These are phyloP conservation scores for Lavandula angustifolia DNA, from an alignment of 257 asterid species.

Conservation along the genomic window DNA sequence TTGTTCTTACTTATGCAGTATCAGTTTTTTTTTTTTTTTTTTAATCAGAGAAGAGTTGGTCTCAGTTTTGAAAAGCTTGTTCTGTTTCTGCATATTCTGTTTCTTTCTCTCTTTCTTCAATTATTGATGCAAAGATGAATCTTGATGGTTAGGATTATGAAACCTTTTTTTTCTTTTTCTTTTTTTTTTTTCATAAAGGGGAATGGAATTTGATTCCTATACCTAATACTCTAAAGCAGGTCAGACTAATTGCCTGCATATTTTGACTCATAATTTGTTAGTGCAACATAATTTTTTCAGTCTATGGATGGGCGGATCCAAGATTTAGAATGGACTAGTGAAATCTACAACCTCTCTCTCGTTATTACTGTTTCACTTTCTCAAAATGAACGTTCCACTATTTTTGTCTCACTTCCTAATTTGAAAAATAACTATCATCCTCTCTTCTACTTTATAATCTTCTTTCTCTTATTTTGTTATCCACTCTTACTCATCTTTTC, in stretches of 20 bases:
- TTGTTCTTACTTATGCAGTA: slow-evolving; percentile 23
- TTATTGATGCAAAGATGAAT: neutral
- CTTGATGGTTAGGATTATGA: neutral
- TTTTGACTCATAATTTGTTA: slow-evolving; percentile 17
- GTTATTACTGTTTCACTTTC: too few relatives aligned
- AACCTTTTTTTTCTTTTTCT: slow-evolving; percentile 7
- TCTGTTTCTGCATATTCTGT: neutral
- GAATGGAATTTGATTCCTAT: slow-evolving; percentile 36
- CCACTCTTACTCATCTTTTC: too few relatives aligned
- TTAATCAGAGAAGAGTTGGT: slow-evolving; percentile 24
- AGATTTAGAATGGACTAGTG: too few relatives aligned
- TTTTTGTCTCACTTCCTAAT: too few relatives aligned
- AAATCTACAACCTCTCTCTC: too few relatives aligned
- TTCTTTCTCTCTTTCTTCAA: slow-evolving; percentile 3
- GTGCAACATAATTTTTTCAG: too few relatives aligned
- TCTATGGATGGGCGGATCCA: too few relatives aligned
- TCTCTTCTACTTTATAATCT: too few relatives aligned
- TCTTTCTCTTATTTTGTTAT: too few relatives aligned
- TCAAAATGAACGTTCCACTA: too few relatives aligned
- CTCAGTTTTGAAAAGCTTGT: slow-evolving; percentile 23
- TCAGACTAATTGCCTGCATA: slow-evolving; percentile 18
- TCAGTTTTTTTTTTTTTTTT: slow-evolving; percentile 26
- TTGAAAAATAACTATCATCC: too few relatives aligned
- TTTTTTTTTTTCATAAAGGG: slow-evolving; percentile 16
- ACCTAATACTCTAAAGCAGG: slow-evolving; percentile 28